Evolutionary conservation across 176 grass and related monocot species (phyloP), one percentile per base, ranked within the genome.

Genomic region (Puya raimondii): DNA sequence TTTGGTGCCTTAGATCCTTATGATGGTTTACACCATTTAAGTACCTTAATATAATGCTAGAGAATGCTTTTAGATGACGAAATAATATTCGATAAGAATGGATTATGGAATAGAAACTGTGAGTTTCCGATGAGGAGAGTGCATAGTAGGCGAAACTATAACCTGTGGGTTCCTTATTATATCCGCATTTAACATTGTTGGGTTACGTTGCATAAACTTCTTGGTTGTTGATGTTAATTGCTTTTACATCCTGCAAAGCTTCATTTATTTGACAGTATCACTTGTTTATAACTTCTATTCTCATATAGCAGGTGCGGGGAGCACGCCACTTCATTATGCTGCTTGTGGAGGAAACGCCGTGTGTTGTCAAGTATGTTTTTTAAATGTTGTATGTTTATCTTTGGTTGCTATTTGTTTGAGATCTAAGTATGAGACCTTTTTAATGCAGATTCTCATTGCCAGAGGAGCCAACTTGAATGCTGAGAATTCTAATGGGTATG

Each of bases 261-360:
- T 64, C 26, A 11, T 67, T 9, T 66, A 74, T 66, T 13, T 67
- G 53, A 13, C 14, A 69, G 21, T 10, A 17, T 22, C 64, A 71
- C 65, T 23, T 17, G 22, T 29, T 10, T 12, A 33, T 29, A 21
- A 1, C 23, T 69, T 76, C 2, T 64, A 7, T 67, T 74, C 87
- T 29, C 71, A 79, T 81, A 48, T 75, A 17, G 66, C 79, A 99
- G 94, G 89, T 74, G 72, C 86, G 51, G 94, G 94, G 74, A 99
- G 94, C 82, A 99, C 86, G 49, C 87, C 89, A 26, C 84, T 99
- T 73, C 94, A 93, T 85, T 99, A 99, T 73, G 89, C 87, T 76
- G 94, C 94, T 65, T 93, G 89, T 76, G 89, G 94, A 66, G 94
- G 94, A 84, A 99, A 93, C 82, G 77, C 80, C 68, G 74, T 85